Conservation (phyloP, 495 filamentous ascomycete species). For the Annulohypoxylon bovei region DNA sequence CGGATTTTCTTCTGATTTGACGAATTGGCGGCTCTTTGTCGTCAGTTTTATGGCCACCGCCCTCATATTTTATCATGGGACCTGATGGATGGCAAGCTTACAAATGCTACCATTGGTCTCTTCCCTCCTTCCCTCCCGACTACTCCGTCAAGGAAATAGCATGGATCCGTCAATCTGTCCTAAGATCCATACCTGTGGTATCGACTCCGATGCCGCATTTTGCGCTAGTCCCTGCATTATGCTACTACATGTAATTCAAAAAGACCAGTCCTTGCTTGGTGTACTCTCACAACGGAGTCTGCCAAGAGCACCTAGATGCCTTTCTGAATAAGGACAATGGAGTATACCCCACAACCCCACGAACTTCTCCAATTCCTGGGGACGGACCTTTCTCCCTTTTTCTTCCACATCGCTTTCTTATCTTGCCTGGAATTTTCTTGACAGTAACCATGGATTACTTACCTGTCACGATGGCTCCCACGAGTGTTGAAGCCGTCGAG, state of each 20-base stretch:
- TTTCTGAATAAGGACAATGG: slow-evolving; percentile 19
- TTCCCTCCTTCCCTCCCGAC: neutral
- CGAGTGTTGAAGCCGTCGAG: slow-evolving; percentile 26
- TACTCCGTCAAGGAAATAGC: slow-evolving; percentile 14
- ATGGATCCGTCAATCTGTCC: slow-evolving; percentile 18
- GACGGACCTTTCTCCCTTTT: slow-evolving; percentile 23
- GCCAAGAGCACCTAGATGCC: slow-evolving; percentile 36
- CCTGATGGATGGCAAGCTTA: neutral
- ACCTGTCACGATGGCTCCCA: slow-evolving; percentile 30
- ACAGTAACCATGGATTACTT: slow-evolving; percentile 28
- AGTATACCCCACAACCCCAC: slow-evolving; percentile 45
- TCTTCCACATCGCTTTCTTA: slow-evolving; percentile 6
- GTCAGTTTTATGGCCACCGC: neutral
- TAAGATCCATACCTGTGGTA: slow-evolving; percentile 13
- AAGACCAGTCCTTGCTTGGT: slow-evolving; percentile 9
- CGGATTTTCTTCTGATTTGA: slow-evolving; percentile 27
- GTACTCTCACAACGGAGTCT: slow-evolving; percentile 18
- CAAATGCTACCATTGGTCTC: slow-evolving; percentile 17
- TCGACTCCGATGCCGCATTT: slow-evolving; percentile 23
- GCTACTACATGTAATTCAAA: slow-evolving; percentile 6
- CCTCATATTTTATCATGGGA: slow-evolving; percentile 6
- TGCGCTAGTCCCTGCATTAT: slow-evolving; percentile 24
- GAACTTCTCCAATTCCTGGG: slow-evolving; percentile 44
- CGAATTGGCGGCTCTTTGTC: neutral
- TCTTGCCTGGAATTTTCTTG: slow-evolving; percentile 11